A percentile compares a stretch with the other conserved stretches of the same genome.
Conservation (phyloP, 2,329 filamentous ascomycete species). For the Fusarium euwallaceae region DNA sequence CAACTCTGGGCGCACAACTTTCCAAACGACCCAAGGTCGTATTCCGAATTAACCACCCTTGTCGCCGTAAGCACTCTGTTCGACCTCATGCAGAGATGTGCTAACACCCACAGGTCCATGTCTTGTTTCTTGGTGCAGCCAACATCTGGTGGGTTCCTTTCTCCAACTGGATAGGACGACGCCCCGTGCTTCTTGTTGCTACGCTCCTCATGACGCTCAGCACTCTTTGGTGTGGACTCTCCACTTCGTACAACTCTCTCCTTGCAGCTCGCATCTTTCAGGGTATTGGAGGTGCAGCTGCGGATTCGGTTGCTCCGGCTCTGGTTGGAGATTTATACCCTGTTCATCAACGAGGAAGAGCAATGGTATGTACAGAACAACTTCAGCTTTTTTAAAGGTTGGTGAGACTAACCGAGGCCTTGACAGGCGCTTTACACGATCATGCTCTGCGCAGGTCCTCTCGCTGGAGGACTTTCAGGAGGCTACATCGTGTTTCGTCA, state of each 20-base stretch:
- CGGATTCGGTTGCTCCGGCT: slow-evolving; percentile 52
- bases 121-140: slow-evolving; percentile 50
- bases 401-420: rapidly evolving
- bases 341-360: slow-evolving; percentile 51
- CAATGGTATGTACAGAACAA: slow-evolving; percentile 41
- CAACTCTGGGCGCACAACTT: slow-evolving; percentile 49
- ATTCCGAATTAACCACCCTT: slow-evolving; percentile 47
- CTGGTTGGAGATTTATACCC: slow-evolving; percentile 55
- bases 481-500: slow-evolving; percentile 52
- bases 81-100: neutral
- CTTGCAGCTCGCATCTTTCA: slow-evolving; percentile 50
- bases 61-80: slow-evolving; percentile 46
- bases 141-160: slow-evolving; percentile 56
- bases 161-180: slow-evolving; percentile 52
- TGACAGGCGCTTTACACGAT: slow-evolving; percentile 51
- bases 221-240: slow-evolving; percentile 46
- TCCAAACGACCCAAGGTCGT: slow-evolving; percentile 40
- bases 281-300: slow-evolving; percentile 50
- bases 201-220: slow-evolving; percentile 46
- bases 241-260: slow-evolving; percentile 40
- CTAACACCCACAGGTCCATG: slow-evolving; percentile 45
- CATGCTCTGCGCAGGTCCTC: slow-evolving; percentile 49
- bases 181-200: slow-evolving; percentile 49
- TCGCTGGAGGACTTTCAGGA: slow-evolving; percentile 52
- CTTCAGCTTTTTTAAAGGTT: neutral